A percentile compares a stretch with the other conserved stretches of the same genome.
Evolutionary conservation across 2,329 filamentous ascomycete genomes (phyloP).

Genomic region (Aspergillus fijiensis): DNA sequence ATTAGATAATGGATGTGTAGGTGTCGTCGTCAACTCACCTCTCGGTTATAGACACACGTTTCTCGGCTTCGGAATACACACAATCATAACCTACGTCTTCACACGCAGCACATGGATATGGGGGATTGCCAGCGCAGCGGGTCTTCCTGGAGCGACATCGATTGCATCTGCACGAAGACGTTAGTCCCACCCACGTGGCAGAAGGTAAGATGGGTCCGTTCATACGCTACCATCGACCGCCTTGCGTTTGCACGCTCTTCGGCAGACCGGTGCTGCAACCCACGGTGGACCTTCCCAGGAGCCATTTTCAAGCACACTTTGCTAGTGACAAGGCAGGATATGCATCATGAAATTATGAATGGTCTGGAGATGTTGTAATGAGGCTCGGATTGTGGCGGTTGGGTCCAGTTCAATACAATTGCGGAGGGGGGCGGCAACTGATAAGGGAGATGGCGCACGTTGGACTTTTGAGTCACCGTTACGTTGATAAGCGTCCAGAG

Average conservation of each 20-base stretch:
- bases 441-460: background rate
- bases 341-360: no score
- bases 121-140: slow-evolving; percentile 36
- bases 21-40: slow-evolving; percentile 24
- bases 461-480: background rate
- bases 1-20: slow-evolving; percentile 5
- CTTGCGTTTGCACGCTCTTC: slow-evolving; percentile 21
- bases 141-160: slow-evolving; percentile 39
- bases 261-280: slow-evolving; percentile 14
- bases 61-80: slow-evolving; percentile 39
- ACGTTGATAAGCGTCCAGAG: background rate
- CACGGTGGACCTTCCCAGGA: slow-evolving; percentile 10
- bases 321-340: no score
- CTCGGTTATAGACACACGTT: slow-evolving; percentile 37
- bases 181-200: slow-evolving; percentile 1
- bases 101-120: slow-evolving; percentile 36
- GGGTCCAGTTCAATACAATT: no score
- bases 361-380: no score
- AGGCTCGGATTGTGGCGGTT: no score
- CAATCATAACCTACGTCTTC: slow-evolving; percentile 33
- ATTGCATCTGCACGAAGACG: slow-evolving; percentile 29
- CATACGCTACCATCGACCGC: slow-evolving; percentile 32
- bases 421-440: background rate
- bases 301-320: slow-evolving; percentile 4
- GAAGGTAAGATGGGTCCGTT: background rate